Base-by-base conservation (phyloP, 2,329 filamentous ascomycete species). In the Penicillium crustosum region DNA sequence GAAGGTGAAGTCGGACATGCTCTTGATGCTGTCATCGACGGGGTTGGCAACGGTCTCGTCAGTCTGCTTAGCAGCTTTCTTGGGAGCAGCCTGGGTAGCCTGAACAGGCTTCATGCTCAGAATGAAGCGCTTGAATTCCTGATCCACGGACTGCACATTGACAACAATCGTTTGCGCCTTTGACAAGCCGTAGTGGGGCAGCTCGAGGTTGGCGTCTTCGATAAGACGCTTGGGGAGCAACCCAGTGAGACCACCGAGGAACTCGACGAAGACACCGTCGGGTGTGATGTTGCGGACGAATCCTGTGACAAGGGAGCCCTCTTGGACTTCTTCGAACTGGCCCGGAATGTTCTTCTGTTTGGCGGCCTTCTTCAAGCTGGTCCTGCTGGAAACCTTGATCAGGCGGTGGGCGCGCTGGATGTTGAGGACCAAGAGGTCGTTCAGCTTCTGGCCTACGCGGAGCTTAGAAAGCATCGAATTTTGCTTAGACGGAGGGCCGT, bases 261-360 rank as follows among this genome's bases (percentile, higher is more conserved):
- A 97, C 69, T 95, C 89, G n/a, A 97, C 84, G 68, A 96, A 97
- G 12, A 93, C 82, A 43, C 90, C 91, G 9, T 89, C 90, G 2
- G 85, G 78, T 0, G 91, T 93, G 52, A 96, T 89, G 68, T 94
- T 95, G 59, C 88, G 87, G 27, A 99, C 86, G 67, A 93, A 96
- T 6, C 93, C 93, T 58, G 86, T 83, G 8, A 91, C 83, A 25
- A 86, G 77, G 35, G 84, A 81, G 31, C 89, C 89, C 62, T 89
- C 82, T 62, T 86, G 83, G 21, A 91, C 82, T 63, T 93, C 86
- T 23, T 89, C 86, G 55, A 94, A 88, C 43, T 77, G 83, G 19
- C 82, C 82, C n/a, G 95, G 80, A 13, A 97, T 81, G 53, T 82
- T 85, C n/a, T 85, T 84, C 21, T 88, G 81, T 72, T 89, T 88